These are phyloP conservation scores for Pythium scleroteichum DNA, from an alignment of 352 stramenopile genomes.

Conservation along the genomic window DNA sequence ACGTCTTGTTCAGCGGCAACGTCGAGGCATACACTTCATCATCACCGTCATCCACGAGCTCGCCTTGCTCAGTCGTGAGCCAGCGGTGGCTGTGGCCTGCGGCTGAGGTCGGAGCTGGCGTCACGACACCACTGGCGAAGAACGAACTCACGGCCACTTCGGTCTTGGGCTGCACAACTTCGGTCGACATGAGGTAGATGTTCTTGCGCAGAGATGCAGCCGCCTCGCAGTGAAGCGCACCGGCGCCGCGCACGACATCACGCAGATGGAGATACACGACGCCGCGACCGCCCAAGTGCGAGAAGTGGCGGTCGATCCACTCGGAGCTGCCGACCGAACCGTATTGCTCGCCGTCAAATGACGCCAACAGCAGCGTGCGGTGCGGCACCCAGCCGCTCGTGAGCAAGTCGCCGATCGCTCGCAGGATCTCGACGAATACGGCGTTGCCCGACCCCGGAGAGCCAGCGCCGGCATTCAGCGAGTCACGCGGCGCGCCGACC, in stretches of 20 bases:
- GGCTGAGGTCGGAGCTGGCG: too few relatives aligned
- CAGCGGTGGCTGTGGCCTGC: not conserved
- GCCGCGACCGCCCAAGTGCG: constrained; percentile 55
- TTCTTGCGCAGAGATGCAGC: constrained; percentile 74
- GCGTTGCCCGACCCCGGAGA: constrained; percentile 74
- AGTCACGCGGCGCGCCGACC: constrained; percentile 65
- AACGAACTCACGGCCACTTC: constrained; percentile 49
- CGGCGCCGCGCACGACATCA: constrained; percentile 69
- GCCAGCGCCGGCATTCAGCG: constrained; percentile 61
- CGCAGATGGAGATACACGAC: constrained; percentile 77
- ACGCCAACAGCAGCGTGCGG: constrained; percentile 75
- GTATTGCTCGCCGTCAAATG: constrained; percentile 79
- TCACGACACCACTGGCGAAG: constrained; percentile 25
- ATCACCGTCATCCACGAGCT: not conserved
- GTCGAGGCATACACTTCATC: constrained; percentile 41
- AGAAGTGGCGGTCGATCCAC: constrained; percentile 83
- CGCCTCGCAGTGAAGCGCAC: constrained; percentile 64
- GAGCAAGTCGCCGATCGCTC: constrained; percentile 56
- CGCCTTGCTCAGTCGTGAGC: not conserved
- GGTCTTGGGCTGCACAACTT: constrained; percentile 66
- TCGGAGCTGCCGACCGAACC: constrained; percentile 77
- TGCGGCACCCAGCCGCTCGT: constrained; percentile 77
- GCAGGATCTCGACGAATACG: constrained; percentile 74
- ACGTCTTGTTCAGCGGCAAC: constrained; percentile 68
- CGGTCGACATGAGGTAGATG: constrained; percentile 70